These are phyloP conservation scores for Papiliotrema nemorosa DNA, from an alignment of 1,284 basidiomycete genomes.

Conservation along the genomic window DNA sequence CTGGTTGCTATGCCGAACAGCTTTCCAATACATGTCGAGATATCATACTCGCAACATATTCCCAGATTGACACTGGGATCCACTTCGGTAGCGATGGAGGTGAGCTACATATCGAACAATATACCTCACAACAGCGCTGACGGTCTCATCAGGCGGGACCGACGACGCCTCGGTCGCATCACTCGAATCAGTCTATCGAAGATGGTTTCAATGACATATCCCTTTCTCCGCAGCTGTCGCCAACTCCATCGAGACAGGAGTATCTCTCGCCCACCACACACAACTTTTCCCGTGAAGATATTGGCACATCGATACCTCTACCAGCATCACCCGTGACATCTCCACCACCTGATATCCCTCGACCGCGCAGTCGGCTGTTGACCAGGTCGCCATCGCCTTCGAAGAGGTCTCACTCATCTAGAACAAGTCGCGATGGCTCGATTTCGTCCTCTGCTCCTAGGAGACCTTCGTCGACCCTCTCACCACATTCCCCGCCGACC, in stretches of 20 bases:
- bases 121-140: too few relatives aligned
- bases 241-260: background rate
- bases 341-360: background rate
- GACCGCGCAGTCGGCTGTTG: background rate
- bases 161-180: background rate
- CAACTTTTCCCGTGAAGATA: background rate
- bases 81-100: too few relatives aligned
- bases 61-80: too few relatives aligned
- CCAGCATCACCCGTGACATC: constrained; percentile 3
- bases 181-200: background rate
- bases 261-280: background rate
- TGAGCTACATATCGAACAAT: too few relatives aligned
- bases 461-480: background rate
- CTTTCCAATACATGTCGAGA: too few relatives aligned
- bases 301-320: background rate
- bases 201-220: background rate
- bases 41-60: too few relatives aligned
- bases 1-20: too few relatives aligned
- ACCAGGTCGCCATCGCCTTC: constrained; percentile 3
- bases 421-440: background rate
- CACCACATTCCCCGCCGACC: background rate
- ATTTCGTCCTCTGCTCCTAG: background rate
- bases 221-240: background rate
- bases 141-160: too few relatives aligned
- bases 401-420: background rate